Conservation (phyloP, 1,284 basidiomycete genomes). For the Veloporphyrellus conicus region DNA sequence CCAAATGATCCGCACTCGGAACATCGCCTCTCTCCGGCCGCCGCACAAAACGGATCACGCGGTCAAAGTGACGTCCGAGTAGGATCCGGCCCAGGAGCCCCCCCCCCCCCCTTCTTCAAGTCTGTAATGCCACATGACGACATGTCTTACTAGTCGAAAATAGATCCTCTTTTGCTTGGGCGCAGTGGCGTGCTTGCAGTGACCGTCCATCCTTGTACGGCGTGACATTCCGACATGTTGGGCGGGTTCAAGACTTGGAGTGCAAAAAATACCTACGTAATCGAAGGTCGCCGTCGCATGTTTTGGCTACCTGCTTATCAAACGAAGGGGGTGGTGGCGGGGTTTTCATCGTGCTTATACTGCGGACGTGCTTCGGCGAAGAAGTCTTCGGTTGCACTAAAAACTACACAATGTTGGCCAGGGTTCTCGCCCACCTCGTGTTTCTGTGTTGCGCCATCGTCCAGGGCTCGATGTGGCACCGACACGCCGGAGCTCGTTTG, state of each 20-base stretch:
- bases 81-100: not conserved
- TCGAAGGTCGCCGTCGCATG: slow-evolving; percentile 3
- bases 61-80: not conserved
- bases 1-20: slow-evolving; percentile 5
- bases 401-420: too few species aligned
- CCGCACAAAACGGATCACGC: slow-evolving; percentile 9
- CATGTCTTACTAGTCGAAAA: too few species aligned
- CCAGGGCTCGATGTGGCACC: too few species aligned
- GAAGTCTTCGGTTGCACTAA: not conserved
- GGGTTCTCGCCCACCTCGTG: not conserved
- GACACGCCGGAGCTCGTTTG: not conserved
- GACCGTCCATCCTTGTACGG: too few species aligned
- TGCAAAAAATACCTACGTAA: slow-evolving; percentile 13
- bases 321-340: not conserved
- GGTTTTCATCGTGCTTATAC: not conserved
- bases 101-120: too few species aligned
- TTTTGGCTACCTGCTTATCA: slow-evolving; percentile 1
- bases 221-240: not conserved
- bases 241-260: not conserved
- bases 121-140: too few species aligned
- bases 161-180: too few species aligned
- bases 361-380: not conserved
- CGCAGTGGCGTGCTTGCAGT: too few species aligned
- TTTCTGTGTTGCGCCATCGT: not conserved
- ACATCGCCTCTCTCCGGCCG: too few species aligned